Conservation (phyloP, 2,329 filamentous ascomycete genomes). For the Botryotinia calthae region DNA sequence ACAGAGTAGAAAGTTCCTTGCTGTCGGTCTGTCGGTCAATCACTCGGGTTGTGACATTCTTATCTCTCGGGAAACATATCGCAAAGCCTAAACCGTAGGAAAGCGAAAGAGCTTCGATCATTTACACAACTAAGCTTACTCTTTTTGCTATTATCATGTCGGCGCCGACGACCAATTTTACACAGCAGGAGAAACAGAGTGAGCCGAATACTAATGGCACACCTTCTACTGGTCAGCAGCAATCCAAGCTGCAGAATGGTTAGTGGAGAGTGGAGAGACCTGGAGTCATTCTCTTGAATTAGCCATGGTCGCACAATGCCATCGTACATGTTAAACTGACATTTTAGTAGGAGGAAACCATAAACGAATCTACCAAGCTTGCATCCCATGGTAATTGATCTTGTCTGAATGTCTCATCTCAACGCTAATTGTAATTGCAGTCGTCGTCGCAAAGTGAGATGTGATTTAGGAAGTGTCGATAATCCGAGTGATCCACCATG, state of each 20-base stretch:
- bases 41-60: neutral
- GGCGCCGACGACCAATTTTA: conserved; percentile 11
- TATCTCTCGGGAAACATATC: conserved; percentile 12
- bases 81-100: conserved; percentile 27
- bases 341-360: conserved; percentile 13
- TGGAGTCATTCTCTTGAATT: neutral
- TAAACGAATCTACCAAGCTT: conserved; percentile 40
- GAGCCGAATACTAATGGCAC: conserved; percentile 3
- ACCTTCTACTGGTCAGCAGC: conserved; percentile 12
- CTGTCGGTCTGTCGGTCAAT: neutral
- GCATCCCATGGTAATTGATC: conserved; percentile 46
- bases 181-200: conserved; percentile 16
- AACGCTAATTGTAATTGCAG: conserved; percentile 30
- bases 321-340: conserved; percentile 9
- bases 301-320: conserved; percentile 4
- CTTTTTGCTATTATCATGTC: conserved; percentile 14
- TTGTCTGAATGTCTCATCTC: neutral
- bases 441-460: conserved; percentile 54
- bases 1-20: neutral
- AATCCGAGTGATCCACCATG: conserved; percentile 93
- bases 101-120: conserved; percentile 21
- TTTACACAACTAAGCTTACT: conserved; percentile 21
- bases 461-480: conserved; percentile 72
- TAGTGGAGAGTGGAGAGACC: conserved; percentile 6
- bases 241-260: conserved; percentile 16